Percentiles rank a stretch among this genome's conserved stretches.
These are phyloP conservation scores for Leccinum subfulvum DNA, from an alignment of 1,284 basidiomycete species.

Conservation along the genomic window DNA sequence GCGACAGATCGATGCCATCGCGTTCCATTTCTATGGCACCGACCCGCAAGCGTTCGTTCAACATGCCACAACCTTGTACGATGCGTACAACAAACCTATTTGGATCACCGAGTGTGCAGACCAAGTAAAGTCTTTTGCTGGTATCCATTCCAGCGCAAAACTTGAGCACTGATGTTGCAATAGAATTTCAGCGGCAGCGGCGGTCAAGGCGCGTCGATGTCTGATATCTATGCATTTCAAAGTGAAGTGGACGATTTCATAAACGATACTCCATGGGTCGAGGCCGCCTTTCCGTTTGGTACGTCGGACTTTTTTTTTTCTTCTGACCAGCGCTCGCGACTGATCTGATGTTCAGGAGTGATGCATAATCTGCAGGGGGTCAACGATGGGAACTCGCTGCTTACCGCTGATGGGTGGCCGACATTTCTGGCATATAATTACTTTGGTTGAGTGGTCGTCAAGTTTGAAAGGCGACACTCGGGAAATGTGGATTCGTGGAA, in stretches of 20 bases:
- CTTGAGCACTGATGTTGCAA: not conserved
- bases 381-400: slow-evolving; percentile 60
- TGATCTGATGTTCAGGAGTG: slow-evolving; percentile 41
- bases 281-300: slow-evolving; percentile 70
- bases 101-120: slow-evolving; percentile 74
- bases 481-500: not conserved
- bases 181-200: slow-evolving; percentile 58
- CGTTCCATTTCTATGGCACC: slow-evolving; percentile 66
- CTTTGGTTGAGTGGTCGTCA: slow-evolving; percentile 24
- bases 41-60: slow-evolving; percentile 47
- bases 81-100: slow-evolving; percentile 49
- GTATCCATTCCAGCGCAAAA: too few species aligned
- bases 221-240: slow-evolving; percentile 61
- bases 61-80: slow-evolving; percentile 54
- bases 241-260: slow-evolving; percentile 52
- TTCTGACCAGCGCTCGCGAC: slow-evolving; percentile 2
- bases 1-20: slow-evolving; percentile 49
- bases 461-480: not conserved
- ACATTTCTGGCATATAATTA: slow-evolving; percentile 48
- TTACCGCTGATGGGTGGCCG: slow-evolving; percentile 42
- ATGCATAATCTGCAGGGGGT: slow-evolving; percentile 71
- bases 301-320: not conserved
- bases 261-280: slow-evolving; percentile 53
- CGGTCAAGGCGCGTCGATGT: slow-evolving; percentile 47
- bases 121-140: slow-evolving; percentile 39